Evolutionary conservation across 2,329 filamentous ascomycete species (phyloP).

Genomic region (Harringtonia aguacate): DNA sequence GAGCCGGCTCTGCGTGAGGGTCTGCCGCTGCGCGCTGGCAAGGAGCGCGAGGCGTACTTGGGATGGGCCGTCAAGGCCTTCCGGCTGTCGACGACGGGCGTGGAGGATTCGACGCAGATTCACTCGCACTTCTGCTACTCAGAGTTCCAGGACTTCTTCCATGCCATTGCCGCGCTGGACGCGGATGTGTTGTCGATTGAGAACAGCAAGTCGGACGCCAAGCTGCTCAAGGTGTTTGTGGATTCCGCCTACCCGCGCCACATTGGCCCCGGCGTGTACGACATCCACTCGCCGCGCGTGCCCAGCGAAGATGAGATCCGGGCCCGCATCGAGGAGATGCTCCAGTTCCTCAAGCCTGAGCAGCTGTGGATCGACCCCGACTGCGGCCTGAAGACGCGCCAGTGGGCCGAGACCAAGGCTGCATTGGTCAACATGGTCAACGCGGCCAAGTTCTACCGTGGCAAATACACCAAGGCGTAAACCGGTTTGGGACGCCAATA

Average conservation of each 20-base stretch:
- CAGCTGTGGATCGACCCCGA: constrained; percentile 99
- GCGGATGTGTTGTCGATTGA: constrained; percentile 98
- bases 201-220: constrained; percentile 99
- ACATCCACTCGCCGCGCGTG: constrained; percentile 98
- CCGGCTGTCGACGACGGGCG: constrained; percentile 88
- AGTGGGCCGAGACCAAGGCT: constrained; percentile 98
- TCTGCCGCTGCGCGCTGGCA: constrained; percentile 88
- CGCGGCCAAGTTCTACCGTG: constrained; percentile 92
- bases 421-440: constrained; percentile 95
- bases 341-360: constrained; percentile 90
- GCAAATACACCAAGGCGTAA: constrained; percentile 65
- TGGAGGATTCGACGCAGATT: constrained; percentile 94
- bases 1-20: constrained; percentile 98
- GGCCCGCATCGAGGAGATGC: constrained; percentile 96
- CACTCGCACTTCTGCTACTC: constrained; percentile 99
- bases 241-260: constrained; percentile 95
- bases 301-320: constrained; percentile 97
- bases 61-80: constrained; percentile 97
- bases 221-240: constrained; percentile 97
- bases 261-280: constrained; percentile 98
- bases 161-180: constrained; percentile 95
- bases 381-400: constrained; percentile 97
- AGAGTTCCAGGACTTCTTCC: constrained; percentile 99
- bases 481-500: background rate
- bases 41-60: constrained; percentile 94